Conservation (phyloP, 371 early-diverging fungal genomes). For the Vairimorpha apis region DNA sequence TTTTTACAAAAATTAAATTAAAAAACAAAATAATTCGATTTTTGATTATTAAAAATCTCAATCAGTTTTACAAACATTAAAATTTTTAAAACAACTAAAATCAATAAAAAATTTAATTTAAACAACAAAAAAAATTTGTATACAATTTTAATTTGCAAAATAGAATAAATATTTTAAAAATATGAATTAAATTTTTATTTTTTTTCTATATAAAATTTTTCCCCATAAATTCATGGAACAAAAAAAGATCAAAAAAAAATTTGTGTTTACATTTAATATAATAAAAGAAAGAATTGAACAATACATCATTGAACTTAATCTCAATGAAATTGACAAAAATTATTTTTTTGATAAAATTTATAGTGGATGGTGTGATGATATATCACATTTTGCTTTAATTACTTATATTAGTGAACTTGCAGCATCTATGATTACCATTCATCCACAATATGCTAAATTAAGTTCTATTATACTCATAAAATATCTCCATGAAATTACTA, state of each 20-base stretch:
- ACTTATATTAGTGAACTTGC: conserved; percentile 42
- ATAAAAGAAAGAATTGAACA: conserved; percentile 1
- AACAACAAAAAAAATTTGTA: neutral
- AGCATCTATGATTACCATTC: conserved; percentile 69
- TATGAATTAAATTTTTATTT: neutral
- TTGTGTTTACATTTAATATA: conserved; percentile 1
- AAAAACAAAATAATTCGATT: no score
- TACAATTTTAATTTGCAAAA: no score
- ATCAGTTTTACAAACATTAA: no score
- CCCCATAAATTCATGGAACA: conserved; percentile 24
- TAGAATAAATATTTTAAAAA: neutral
- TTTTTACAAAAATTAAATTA: no score
- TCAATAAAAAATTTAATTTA: neutral
- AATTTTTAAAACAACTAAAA: neutral
- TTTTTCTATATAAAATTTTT: neutral
- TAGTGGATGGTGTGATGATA: conserved; percentile 39
- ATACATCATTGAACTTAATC: neutral
- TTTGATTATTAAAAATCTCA: no score
- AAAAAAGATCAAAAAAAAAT: conserved; percentile 9
- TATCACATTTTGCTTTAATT: conserved; percentile 24
- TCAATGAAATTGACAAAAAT: conserved; percentile 11
- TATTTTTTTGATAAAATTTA: conserved; percentile 30
- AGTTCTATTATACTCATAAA: conserved; percentile 93
- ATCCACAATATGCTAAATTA: conserved; percentile 89
- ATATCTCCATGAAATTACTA: conserved; percentile 89